Evolutionary conservation across 495 filamentous ascomycete genomes (phyloP).

Genomic region (Jackrogersella multiformis): DNA sequence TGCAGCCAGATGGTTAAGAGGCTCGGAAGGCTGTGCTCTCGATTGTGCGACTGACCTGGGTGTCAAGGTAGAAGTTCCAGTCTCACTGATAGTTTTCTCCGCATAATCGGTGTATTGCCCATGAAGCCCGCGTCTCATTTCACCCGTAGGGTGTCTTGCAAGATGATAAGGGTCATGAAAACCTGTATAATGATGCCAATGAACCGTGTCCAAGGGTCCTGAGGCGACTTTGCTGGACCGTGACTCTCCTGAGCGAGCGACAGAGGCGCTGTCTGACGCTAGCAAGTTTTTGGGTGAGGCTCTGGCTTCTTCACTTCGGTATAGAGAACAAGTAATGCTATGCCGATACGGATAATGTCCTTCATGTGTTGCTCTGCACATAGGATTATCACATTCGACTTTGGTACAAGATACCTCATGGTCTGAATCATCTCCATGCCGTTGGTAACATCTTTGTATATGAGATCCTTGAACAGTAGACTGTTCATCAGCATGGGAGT

Average conservation of each 20-base stretch:
- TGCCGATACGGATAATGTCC: conserved; percentile 49
- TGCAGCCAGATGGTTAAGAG: too few relatives aligned
- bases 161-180: conserved; percentile 16
- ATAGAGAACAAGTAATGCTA: conserved; percentile 36
- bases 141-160: neutral
- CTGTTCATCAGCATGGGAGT: neutral
- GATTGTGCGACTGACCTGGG: too few relatives aligned
- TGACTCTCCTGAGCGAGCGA: neutral
- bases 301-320: conserved; percentile 37
- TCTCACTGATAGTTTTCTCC: too few relatives aligned
- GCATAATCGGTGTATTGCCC: too few relatives aligned
- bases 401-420: conserved; percentile 6
- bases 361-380: conserved; percentile 45
- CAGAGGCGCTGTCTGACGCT: neutral
- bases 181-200: neutral
- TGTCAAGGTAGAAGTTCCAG: too few relatives aligned
- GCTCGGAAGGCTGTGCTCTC: too few relatives aligned
- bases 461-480: conserved; percentile 1
- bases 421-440: neutral
- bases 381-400: conserved; percentile 43
- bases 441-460: neutral
- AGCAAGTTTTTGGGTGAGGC: conserved; percentile 3
- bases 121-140: neutral
- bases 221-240: neutral
- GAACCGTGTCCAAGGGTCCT: neutral